Percentiles rank a stretch among this genome's conserved stretches.
These are phyloP conservation scores for Tripterygium wilfordii DNA, from an alignment of 177 flowering plant genomes.

Conservation along the genomic window DNA sequence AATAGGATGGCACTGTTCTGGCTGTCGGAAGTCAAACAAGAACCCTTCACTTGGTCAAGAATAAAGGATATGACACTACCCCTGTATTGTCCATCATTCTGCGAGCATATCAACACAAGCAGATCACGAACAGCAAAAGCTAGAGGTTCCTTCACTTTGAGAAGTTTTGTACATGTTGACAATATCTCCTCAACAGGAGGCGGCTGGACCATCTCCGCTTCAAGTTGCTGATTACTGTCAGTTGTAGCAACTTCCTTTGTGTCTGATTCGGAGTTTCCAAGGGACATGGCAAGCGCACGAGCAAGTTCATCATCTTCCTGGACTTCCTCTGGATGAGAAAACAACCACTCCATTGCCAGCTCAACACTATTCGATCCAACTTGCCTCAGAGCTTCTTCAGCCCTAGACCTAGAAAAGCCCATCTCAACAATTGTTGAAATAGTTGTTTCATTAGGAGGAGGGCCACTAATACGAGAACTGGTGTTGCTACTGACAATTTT, in stretches of 20 bases:
- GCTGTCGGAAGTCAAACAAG: constrained; percentile 29
- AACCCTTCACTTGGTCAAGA: constrained; percentile 64
- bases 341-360: constrained; percentile 99
- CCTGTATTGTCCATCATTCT: constrained; percentile 78
- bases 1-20: constrained; percentile 42
- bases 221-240: constrained; percentile 41
- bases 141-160: constrained; percentile 71
- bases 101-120: constrained; percentile 84
- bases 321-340: constrained; percentile 87
- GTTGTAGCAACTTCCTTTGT: constrained; percentile 46
- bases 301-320: constrained; percentile 99
- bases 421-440: constrained; percentile 92
- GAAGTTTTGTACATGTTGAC: constrained; percentile 64
- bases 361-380: constrained; percentile 97
- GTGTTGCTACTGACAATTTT: constrained; percentile 44
- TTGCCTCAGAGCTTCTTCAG: constrained; percentile 96
- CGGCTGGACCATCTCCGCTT: constrained; percentile 63
- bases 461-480: constrained; percentile 59
- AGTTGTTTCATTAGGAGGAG: constrained; percentile 88
- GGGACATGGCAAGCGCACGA: constrained; percentile 98
- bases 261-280: constrained; percentile 70
- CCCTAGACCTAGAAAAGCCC: constrained; percentile 94
- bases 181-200: constrained; percentile 87
- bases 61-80: constrained; percentile 61
- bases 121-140: constrained; percentile 89